Conservation (phyloP, 108 stramenopile species). For the Skeletonema tropicum region DNA sequence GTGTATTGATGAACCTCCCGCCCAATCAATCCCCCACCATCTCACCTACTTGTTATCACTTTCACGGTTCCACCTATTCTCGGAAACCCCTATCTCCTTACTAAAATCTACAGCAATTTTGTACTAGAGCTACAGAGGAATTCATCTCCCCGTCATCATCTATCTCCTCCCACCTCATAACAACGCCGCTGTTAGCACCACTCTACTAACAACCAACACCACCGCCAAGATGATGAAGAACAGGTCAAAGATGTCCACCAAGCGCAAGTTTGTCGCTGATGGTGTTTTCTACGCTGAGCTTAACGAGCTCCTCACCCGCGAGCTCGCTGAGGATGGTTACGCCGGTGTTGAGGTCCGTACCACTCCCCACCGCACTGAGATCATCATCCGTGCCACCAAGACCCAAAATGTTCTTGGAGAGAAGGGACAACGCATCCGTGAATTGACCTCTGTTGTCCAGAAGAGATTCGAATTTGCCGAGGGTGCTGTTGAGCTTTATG, state of each 20-base stretch:
- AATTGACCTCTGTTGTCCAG: conserved; percentile 98
- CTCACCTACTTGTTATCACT: too few species aligned
- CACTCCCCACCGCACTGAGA: conserved; percentile 98
- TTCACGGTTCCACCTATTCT: too few species aligned
- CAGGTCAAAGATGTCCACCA: conserved; percentile 91
- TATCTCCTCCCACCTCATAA: not conserved
- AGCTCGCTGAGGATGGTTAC: conserved; percentile 98
- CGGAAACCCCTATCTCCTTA: too few species aligned
- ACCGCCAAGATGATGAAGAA: conserved; percentile 49
- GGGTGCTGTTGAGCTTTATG: conserved; percentile 98
- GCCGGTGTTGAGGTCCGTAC: conserved; percentile 99
- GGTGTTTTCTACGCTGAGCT: conserved; percentile 99
- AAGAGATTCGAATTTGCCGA: conserved; percentile 99
- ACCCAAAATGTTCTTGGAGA: conserved; percentile 99
- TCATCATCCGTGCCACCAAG: conserved; percentile 99
- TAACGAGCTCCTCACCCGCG: conserved; percentile 97
- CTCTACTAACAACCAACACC: conserved; percentile 7
- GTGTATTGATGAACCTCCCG: too few species aligned
- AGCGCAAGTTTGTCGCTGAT: conserved; percentile 99
- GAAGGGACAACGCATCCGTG: conserved; percentile 99
- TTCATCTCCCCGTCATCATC: not conserved
- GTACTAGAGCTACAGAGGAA: not conserved
- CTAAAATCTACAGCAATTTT: not conserved
- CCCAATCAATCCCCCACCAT: not conserved
- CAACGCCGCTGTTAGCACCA: not conserved